Conservation (phyloP, 75 land plant genomes). For the Pinus tabuliformis region DNA sequence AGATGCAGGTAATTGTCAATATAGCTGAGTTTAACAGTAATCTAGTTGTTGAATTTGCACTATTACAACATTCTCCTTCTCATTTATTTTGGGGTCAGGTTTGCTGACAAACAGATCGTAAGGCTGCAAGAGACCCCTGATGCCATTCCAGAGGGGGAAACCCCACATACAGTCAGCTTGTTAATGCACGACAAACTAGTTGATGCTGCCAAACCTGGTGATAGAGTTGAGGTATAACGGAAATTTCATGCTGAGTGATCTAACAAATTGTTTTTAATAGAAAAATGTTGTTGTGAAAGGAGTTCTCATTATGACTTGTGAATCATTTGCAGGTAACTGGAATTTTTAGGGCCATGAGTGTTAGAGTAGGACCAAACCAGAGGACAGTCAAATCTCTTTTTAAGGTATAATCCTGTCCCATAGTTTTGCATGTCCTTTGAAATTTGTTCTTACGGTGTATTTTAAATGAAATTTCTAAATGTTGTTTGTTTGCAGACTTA, state of each 20-base stretch:
- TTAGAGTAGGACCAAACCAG: slow-evolving; percentile 88
- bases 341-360: slow-evolving; percentile 93
- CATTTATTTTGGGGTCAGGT: slow-evolving; percentile 35
- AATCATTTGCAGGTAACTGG: slow-evolving; percentile 69
- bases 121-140: slow-evolving; percentile 98
- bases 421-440: neutral
- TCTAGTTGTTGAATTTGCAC: neutral
- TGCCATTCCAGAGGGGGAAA: slow-evolving; percentile 98
- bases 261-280: neutral
- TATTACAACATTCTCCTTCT: neutral
- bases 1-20: slow-evolving; percentile 69
- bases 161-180: slow-evolving; percentile 97
- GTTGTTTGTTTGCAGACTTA: slow-evolving; percentile 64
- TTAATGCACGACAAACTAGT: slow-evolving; percentile 95
- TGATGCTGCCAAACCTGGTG: slow-evolving; percentile 95
- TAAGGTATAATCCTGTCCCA: slow-evolving; percentile 44
- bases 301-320: neutral
- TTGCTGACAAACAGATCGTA: slow-evolving; percentile 96
- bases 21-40: neutral
- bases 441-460: neutral
- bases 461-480: neutral
- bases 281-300: neutral
- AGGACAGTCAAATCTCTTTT: slow-evolving; percentile 89
- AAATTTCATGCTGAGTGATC: neutral
- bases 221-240: slow-evolving; percentile 82